These are phyloP conservation scores for Rhizoctonia solani DNA, from an alignment of 1,284 basidiomycete species.

Conservation along the genomic window DNA sequence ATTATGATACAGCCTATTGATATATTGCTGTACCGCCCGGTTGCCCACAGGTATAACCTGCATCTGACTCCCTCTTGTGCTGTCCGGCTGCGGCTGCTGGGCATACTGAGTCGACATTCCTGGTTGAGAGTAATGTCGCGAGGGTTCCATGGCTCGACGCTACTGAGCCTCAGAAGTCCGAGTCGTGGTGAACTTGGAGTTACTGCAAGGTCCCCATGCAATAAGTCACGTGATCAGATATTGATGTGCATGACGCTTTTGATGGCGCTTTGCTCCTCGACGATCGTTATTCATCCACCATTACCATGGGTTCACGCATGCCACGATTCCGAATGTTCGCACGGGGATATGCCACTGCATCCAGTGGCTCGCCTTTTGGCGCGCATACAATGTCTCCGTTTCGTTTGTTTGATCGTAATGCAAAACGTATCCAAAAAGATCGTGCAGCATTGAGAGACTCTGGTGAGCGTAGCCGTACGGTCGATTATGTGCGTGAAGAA, in stretches of 20 bases:
- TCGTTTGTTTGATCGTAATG: slow-evolving; percentile 85
- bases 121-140: neutral
- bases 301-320: neutral
- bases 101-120: slow-evolving; percentile 4
- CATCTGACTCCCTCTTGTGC: neutral
- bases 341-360: slow-evolving; percentile 7
- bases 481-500: slow-evolving; percentile 92
- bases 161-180: neutral
- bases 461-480: slow-evolving; percentile 67
- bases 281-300: neutral
- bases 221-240: neutral
- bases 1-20: slow-evolving; percentile 1
- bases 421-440: slow-evolving; percentile 83
- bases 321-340: neutral
- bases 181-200: slow-evolving; percentile 9
- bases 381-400: slow-evolving; percentile 53
- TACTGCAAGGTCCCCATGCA: neutral
- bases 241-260: neutral
- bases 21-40: neutral
- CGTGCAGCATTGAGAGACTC: slow-evolving; percentile 65
- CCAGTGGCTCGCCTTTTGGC: neutral
- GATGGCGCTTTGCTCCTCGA: no score
- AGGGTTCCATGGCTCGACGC: neutral
- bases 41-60: neutral
- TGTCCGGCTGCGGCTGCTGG: neutral